A percentile compares a stretch with the other conserved stretches of the same genome.
phyloP scores from a whole-genome alignment of 768 basidiomycete species.

The Collybia sordida region DNA sequence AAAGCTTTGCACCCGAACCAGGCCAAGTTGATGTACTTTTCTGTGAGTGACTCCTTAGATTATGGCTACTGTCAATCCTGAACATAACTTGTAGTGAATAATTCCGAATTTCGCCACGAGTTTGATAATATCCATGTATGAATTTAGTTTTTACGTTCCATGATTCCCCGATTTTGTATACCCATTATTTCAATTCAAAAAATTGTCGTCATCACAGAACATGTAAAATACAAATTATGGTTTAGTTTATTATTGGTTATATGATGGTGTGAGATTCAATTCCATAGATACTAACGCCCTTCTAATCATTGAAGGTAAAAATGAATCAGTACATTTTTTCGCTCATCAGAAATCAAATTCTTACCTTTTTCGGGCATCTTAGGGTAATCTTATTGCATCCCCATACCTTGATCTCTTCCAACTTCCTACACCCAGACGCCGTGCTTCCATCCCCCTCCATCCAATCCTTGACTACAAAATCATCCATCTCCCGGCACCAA shows the following conservation, averaged over 20 bases:
- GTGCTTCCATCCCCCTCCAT: slow-evolving; percentile 37
- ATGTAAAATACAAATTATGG: too few relatives aligned
- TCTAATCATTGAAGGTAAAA: slow-evolving; percentile 13
- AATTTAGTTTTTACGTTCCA: too few relatives aligned
- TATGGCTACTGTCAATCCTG: too few relatives aligned
- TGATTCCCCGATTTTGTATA: too few relatives aligned
- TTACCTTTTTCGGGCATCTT: slow-evolving; percentile 40
- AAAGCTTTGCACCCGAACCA: slow-evolving; percentile 37
- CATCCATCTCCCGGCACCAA: slow-evolving; percentile 81
- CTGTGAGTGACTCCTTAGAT: slow-evolving; percentile 21
- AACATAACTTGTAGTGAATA: too few relatives aligned
- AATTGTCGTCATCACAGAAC: too few relatives aligned
- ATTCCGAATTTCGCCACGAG: too few relatives aligned
- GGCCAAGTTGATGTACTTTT: slow-evolving; percentile 39
- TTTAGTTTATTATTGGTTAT: neutral
- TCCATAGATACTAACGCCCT: slow-evolving; percentile 29
- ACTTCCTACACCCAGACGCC: slow-evolving; percentile 31
- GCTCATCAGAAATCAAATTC: slow-evolving; percentile 8
- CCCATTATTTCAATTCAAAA: too few relatives aligned
- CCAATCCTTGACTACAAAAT: slow-evolving; percentile 76
- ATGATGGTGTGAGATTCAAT: slow-evolving; percentile 25
- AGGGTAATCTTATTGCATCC: slow-evolving; percentile 49
- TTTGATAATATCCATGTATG: too few relatives aligned
- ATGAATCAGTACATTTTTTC: neutral
- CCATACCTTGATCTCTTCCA: slow-evolving; percentile 53